A percentile compares a stretch with the other conserved stretches of the same genome.
phyloP scores from a whole-genome alignment of 176 grass and related monocot species.

The Saccharum officinarum region DNA sequence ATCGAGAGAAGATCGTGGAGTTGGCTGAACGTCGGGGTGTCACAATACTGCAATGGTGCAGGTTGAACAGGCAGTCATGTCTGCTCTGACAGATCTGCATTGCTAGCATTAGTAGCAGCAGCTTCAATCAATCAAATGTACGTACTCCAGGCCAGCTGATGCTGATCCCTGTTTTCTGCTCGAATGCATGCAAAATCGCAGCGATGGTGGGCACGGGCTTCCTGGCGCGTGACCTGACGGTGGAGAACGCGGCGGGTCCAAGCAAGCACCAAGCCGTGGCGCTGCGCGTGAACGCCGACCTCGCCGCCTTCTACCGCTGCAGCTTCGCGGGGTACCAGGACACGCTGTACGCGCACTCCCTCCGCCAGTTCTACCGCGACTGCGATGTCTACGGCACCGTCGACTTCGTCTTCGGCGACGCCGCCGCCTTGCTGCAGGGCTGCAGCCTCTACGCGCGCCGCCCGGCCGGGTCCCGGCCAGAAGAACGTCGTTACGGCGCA shows the following conservation, averaged over 20 bases:
- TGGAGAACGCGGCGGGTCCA: slow-evolving; percentile 87
- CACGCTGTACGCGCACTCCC: slow-evolving; percentile 91
- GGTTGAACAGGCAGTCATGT: no score
- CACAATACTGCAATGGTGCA: no score
- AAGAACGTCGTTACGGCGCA: slow-evolving; percentile 87
- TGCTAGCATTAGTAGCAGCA: no score
- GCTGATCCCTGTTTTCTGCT: no score
- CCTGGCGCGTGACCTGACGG: slow-evolving; percentile 70
- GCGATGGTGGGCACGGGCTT: slow-evolving; percentile 72
- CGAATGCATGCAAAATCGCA: no score
- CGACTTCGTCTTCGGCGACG: slow-evolving; percentile 90
- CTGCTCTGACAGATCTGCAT: no score
- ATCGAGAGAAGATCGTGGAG: no score
- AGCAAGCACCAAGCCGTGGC: slow-evolving; percentile 80
- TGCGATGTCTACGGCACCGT: slow-evolving; percentile 92
- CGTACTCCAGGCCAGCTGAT: no score
- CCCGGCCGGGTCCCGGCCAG: slow-evolving; percentile 47
- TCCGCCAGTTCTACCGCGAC: slow-evolving; percentile 94
- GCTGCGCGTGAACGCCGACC: slow-evolving; percentile 65
- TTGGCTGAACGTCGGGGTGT: no score
- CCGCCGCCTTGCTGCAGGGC: slow-evolving; percentile 66
- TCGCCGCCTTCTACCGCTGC: slow-evolving; percentile 73
- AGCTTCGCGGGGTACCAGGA: slow-evolving; percentile 93
- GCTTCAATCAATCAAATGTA: no score
- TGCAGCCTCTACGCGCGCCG: slow-evolving; percentile 87